These are phyloP conservation scores for Priceomyces castillae DNA, from an alignment of 805 yeast species.

Conservation along the genomic window DNA sequence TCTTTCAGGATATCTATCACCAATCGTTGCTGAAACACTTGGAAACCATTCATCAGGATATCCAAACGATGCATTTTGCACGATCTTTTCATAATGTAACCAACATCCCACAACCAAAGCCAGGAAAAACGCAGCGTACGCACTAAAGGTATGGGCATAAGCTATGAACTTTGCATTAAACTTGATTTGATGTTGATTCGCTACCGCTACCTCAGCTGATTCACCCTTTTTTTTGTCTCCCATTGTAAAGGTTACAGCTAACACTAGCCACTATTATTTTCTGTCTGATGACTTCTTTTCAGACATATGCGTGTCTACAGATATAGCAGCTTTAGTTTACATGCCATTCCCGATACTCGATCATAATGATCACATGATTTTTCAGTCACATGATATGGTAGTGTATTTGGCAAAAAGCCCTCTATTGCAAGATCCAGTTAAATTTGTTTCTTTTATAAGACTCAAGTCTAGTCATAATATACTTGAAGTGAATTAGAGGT, in stretches of 20 bases:
- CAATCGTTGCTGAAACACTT: conserved; percentile 93
- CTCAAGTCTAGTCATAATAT: not conserved
- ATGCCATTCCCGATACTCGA: not conserved
- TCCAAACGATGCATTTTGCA: conserved; percentile 78
- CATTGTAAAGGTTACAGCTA: not conserved
- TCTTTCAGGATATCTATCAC: conserved; percentile 95
- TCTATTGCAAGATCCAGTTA: conserved; percentile 23
- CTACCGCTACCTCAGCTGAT: not conserved
- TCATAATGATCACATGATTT: not conserved
- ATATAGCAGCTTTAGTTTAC: not conserved
- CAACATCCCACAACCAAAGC: conserved; percentile 74
- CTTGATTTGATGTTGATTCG: conserved; percentile 10
- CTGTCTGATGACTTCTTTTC: too few species aligned
- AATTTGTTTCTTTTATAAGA: conserved; percentile 27
- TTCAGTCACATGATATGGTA: conserved; percentile 4
- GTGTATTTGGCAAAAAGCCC: not conserved
- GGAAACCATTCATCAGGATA: conserved; percentile 99
- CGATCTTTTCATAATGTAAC: conserved; percentile 85
- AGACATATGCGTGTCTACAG: too few species aligned
- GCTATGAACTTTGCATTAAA: conserved; percentile 70
- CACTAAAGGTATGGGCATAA: conserved; percentile 67
- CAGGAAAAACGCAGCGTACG: conserved; percentile 68
- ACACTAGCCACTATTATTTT: not conserved
- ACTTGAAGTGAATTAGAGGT: not conserved
- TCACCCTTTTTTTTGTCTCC: not conserved